phyloP scores from a whole-genome alignment of 2,329 filamentous ascomycete species.

The Colletotrichum cereale region DNA sequence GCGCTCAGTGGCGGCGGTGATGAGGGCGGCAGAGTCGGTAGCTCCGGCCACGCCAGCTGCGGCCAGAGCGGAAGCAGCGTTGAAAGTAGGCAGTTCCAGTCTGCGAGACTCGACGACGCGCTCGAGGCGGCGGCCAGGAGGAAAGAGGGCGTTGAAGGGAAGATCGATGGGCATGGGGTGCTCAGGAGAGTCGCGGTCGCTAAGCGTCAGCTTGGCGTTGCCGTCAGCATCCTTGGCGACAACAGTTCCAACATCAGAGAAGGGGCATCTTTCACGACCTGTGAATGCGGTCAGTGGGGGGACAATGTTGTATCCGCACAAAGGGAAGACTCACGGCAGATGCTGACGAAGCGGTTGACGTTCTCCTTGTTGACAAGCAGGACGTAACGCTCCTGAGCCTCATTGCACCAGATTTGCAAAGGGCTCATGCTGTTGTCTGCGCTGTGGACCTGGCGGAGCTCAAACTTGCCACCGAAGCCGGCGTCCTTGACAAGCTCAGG shows the following conservation, averaged over 20 bases:
- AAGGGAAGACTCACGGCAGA: constrained; percentile 63
- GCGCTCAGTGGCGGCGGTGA: constrained; percentile 78
- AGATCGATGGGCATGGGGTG: constrained; percentile 87
- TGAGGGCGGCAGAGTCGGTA: constrained; percentile 61
- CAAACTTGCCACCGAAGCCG: constrained; percentile 89
- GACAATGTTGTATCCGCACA: background rate
- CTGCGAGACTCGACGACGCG: constrained; percentile 79
- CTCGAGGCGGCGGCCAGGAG: constrained; percentile 86
- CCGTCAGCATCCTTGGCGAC: constrained; percentile 71
- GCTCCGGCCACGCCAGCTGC: constrained; percentile 70
- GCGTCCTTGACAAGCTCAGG: constrained; percentile 92
- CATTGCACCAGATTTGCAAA: constrained; percentile 97
- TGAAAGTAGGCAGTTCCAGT: constrained; percentile 76
- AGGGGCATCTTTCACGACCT: constrained; percentile 89
- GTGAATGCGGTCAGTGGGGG: constrained; percentile 45
- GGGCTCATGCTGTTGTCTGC: constrained; percentile 94
- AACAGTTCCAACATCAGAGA: constrained; percentile 89
- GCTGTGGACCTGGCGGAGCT: constrained; percentile 93
- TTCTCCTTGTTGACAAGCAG: constrained; percentile 85
- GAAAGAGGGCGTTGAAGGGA: constrained; percentile 89
- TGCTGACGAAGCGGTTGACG: constrained; percentile 80
- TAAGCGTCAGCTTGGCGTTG: constrained; percentile 80
- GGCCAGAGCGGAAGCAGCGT: constrained; percentile 74
- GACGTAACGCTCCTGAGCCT: constrained; percentile 97
- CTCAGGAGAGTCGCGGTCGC: constrained; percentile 81